phyloP scores from a whole-genome alignment of 1,284 basidiomycete genomes.

The Tilletiaria anomala region DNA sequence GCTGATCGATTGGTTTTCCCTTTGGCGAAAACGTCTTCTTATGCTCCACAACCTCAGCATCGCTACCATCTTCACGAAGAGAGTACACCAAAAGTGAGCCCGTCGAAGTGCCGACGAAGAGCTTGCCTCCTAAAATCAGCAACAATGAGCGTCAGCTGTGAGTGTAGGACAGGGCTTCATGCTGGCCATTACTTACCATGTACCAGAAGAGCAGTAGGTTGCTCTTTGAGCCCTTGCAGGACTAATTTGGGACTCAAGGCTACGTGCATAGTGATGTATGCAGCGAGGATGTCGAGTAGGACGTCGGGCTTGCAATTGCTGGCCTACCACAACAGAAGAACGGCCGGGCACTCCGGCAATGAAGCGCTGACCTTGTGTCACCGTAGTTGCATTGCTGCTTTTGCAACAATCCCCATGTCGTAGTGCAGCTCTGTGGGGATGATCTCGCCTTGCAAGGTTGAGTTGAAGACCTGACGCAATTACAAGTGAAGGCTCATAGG shows the following conservation, averaged over 20 bases:
- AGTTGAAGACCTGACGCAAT: too few relatives aligned
- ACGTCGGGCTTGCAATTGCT: too few relatives aligned
- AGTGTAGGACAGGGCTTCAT: neutral
- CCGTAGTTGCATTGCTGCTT: too few relatives aligned
- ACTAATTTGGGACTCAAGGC: slow-evolving; percentile 4
- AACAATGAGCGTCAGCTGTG: neutral
- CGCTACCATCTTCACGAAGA: slow-evolving; percentile 3
- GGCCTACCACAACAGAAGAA: too few relatives aligned
- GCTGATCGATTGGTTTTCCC: slow-evolving; percentile 63
- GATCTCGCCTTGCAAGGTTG: too few relatives aligned
- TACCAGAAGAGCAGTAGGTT: slow-evolving; percentile 1
- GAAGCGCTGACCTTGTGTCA: too few relatives aligned
- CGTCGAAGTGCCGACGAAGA: slow-evolving; percentile 20
- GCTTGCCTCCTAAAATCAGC: slow-evolving; percentile 9
- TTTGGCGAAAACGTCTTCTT: slow-evolving; percentile 39
- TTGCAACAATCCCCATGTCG: too few relatives aligned
- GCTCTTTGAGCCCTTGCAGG: slow-evolving; percentile 4
- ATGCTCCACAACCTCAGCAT: neutral
- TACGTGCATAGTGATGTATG: too few relatives aligned
- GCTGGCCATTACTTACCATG: slow-evolving; percentile 1
- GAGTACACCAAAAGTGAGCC: slow-evolving; percentile 14
- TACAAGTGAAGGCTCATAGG: too few relatives aligned
- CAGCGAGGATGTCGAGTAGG: too few relatives aligned
- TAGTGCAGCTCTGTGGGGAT: too few relatives aligned
- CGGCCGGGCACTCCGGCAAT: too few relatives aligned